phyloP scores from a whole-genome alignment of 768 basidiomycete species.

The Russula dissimulans region DNA sequence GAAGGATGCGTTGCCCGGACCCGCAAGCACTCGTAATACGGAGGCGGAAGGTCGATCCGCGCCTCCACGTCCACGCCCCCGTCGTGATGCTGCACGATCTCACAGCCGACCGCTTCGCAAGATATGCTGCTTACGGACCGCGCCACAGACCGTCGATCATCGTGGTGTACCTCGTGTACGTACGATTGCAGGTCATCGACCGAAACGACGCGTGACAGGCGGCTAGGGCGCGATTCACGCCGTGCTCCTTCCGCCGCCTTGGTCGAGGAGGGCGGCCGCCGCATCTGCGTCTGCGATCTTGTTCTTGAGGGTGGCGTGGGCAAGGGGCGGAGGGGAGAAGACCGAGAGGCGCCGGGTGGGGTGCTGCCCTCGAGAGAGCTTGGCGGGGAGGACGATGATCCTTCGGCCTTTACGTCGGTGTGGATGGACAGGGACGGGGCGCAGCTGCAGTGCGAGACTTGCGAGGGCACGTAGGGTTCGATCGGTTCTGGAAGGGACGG shows the following conservation, averaged over 20 bases:
- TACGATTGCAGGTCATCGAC: conserved; percentile 2
- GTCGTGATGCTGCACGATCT: conserved; percentile 11
- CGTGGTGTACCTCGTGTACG: neutral
- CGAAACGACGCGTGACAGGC: neutral
- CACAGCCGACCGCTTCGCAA: neutral
- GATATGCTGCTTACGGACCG: neutral
- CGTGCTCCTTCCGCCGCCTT: conserved; percentile 1
- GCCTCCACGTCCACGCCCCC: neutral
- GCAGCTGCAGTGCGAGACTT: neutral
- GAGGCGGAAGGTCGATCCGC: conserved; percentile 14
- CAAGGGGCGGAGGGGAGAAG: conserved; percentile 1
- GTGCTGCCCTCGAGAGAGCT: neutral
- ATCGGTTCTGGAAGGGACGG: conserved; percentile 1
- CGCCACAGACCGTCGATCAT: neutral
- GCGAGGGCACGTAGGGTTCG: neutral
- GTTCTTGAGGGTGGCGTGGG: neutral
- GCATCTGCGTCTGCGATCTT: neutral
- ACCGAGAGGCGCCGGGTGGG: neutral
- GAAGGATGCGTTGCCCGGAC: neutral
- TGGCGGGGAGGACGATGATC: neutral
- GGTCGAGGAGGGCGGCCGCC: neutral
- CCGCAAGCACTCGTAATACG: conserved; percentile 13
- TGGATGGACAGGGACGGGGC: neutral
- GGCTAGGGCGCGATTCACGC: neutral
- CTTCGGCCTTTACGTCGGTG: neutral